phyloP scores from a whole-genome alignment of 2,329 filamentous ascomycete species.

The Graphilbum sp. region DNA sequence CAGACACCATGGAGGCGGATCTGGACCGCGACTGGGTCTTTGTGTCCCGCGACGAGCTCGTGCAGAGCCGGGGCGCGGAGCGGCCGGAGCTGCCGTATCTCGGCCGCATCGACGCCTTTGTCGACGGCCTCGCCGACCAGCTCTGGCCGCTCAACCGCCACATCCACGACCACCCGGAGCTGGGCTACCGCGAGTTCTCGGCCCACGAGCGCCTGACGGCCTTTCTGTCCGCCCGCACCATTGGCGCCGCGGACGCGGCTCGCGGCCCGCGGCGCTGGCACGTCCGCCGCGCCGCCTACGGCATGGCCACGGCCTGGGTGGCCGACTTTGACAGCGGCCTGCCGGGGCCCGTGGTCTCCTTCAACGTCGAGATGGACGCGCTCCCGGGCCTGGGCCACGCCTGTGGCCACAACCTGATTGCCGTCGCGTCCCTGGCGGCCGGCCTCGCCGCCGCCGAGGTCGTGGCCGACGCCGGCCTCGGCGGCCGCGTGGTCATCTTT shows the following conservation, averaged over 20 bases:
- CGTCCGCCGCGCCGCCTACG: slow-evolving; percentile 33
- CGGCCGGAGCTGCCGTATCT: too few species aligned
- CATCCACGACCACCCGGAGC: slow-evolving; percentile 34
- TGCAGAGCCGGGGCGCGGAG: too few species aligned
- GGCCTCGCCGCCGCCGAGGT: slow-evolving; percentile 29
- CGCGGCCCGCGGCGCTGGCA: slow-evolving; percentile 21
- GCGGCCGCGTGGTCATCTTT: slow-evolving; percentile 28
- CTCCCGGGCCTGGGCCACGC: slow-evolving; percentile 33
- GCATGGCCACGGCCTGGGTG: slow-evolving; percentile 34
- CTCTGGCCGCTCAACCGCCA: slow-evolving; percentile 30
- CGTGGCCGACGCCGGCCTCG: slow-evolving; percentile 22
- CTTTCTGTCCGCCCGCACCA: too few species aligned
- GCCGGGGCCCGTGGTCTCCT: slow-evolving; percentile 28
- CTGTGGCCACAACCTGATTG: slow-evolving; percentile 39
- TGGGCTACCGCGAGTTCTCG: slow-evolving; percentile 29
- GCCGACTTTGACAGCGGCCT: slow-evolving; percentile 29
- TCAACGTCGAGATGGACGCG: slow-evolving; percentile 32
- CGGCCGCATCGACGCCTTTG: too few species aligned
- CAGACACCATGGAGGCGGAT: too few species aligned
- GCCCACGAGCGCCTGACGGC: slow-evolving; percentile 32
- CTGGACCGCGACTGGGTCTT: too few species aligned
- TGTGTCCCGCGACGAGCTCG: too few species aligned
- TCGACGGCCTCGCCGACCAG: slow-evolving; percentile 20
- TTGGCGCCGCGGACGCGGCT: too few species aligned
- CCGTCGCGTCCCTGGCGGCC: slow-evolving; percentile 28